A percentile compares a stretch with the other conserved stretches of the same genome.
Conservation (phyloP, 352 stramenopile species). For the Globisporangium recalcitrans region DNA sequence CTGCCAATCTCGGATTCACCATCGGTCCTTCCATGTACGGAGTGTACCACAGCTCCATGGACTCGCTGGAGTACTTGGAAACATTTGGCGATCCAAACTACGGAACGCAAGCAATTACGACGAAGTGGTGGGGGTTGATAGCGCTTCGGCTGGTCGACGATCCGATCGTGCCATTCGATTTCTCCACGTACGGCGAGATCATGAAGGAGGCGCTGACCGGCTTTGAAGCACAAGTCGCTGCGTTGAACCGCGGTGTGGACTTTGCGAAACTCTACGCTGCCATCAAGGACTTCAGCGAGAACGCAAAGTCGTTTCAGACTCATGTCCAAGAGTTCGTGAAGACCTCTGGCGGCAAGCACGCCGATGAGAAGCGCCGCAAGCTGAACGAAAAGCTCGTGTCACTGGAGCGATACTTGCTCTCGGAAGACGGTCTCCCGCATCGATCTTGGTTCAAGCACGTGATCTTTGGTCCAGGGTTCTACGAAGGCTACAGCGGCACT, state of each 20-base stretch:
- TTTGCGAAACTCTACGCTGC: constrained; percentile 31
- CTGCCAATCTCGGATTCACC: constrained; percentile 57
- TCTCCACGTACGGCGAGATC: constrained; percentile 46
- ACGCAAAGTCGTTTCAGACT: constrained; percentile 25
- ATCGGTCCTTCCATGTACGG: constrained; percentile 38
- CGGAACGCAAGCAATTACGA: constrained; percentile 38
- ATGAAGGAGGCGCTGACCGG: constrained; percentile 41
- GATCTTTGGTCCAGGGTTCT: constrained; percentile 50
- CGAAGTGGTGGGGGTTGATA: constrained; percentile 57
- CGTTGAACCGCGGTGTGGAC: constrained; percentile 22
- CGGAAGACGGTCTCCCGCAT: constrained; percentile 35
- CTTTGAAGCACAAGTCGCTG: constrained; percentile 23
- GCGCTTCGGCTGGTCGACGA: constrained; percentile 48
- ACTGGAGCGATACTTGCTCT: constrained; percentile 39
- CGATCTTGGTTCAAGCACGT: constrained; percentile 52
- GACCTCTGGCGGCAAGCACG: too few species aligned
- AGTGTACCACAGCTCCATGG: constrained; percentile 83
- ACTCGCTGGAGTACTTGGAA: constrained; percentile 69
- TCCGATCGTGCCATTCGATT: constrained; percentile 59
- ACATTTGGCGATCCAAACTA: constrained; percentile 51
- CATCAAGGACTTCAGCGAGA: constrained; percentile 35
- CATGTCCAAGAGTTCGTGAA: constrained; percentile 10
- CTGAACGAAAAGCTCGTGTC: constrained; percentile 49
- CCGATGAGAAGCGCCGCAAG: constrained; percentile 4
- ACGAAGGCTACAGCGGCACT: constrained; percentile 41